A percentile compares a stretch with the other conserved stretches of the same genome.
phyloP scores from a whole-genome alignment of 129 eudicot genomes.

The Silybum marianum region DNA sequence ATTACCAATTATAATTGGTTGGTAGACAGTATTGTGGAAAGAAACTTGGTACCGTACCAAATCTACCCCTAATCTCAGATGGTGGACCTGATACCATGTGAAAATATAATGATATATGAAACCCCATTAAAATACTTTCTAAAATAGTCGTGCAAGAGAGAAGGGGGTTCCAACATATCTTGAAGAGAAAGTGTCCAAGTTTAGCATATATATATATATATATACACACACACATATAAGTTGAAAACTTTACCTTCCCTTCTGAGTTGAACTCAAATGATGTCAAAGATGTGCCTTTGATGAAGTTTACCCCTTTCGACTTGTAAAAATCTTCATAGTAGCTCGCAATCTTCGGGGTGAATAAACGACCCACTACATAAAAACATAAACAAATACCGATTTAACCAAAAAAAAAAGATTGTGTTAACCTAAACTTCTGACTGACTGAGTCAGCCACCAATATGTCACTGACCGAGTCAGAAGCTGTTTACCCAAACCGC shows the following conservation, averaged over 20 bases:
- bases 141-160: no score
- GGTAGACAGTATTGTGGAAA: no score
- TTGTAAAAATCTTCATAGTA: conserved; percentile 85
- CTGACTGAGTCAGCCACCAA: background rate
- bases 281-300: conserved; percentile 82
- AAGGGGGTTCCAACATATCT: background rate
- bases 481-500: no score
- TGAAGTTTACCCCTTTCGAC: conserved; percentile 78
- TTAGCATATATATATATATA: background rate
- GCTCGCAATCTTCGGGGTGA: conserved; percentile 77
- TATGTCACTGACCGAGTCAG: no score
- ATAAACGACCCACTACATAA: conserved; percentile 79
- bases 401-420: background rate
- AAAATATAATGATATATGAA: background rate
- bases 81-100: background rate
- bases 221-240: no score
- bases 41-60: no score
- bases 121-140: background rate
- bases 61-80: background rate
- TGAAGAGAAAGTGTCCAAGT: background rate
- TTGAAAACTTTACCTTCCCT: conserved; percentile 56
- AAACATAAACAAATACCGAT: background rate
- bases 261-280: conserved; percentile 68
- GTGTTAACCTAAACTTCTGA: background rate
- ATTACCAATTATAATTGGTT: no score